Percentiles rank a stretch among this genome's conserved stretches.
phyloP scores from a whole-genome alignment of 164 flowering plant species.

The Berberis thunbergii region DNA sequence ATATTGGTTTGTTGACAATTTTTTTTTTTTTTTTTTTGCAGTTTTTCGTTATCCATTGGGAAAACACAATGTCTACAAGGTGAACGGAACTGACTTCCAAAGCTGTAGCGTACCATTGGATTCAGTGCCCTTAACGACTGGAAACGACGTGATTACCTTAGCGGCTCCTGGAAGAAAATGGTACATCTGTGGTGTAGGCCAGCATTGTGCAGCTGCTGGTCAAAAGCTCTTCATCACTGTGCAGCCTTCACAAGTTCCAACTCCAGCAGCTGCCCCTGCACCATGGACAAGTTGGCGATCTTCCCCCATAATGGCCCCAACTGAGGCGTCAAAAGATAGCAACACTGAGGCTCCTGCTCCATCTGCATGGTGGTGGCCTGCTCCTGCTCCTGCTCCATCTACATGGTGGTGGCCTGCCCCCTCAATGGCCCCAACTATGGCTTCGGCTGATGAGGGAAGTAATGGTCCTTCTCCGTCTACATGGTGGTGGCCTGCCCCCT shows the following conservation, averaged over 20 bases:
- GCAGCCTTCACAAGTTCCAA: neutral
- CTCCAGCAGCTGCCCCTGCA: neutral
- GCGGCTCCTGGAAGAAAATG: slow-evolving; percentile 28
- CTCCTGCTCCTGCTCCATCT: no score
- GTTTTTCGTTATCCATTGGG: slow-evolving; percentile 25
- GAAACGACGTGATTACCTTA: slow-evolving; percentile 24
- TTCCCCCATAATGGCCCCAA: no score
- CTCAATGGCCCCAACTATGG: no score
- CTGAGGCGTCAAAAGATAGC: no score
- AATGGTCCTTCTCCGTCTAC: no score
- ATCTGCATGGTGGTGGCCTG: no score
- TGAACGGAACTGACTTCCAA: slow-evolving; percentile 24
- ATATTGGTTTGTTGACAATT: no score
- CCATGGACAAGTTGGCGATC: no score
- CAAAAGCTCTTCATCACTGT: slow-evolving; percentile 19
- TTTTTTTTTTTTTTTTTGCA: slow-evolving; percentile 9
- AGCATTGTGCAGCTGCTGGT: slow-evolving; percentile 21
- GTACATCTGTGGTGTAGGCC: slow-evolving; percentile 34
- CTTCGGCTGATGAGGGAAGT: no score
- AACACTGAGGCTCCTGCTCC: no score
- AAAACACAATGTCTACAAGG: slow-evolving; percentile 26
- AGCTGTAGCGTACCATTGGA: slow-evolving; percentile 14
- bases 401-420: no score
- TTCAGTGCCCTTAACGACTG: slow-evolving; percentile 10
- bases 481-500: no score